Evolutionary conservation across 352 stramenopile genomes (phyloP), one percentile per base, ranked within the genome.

Genomic region (Thraustotheca clavata): DNA sequence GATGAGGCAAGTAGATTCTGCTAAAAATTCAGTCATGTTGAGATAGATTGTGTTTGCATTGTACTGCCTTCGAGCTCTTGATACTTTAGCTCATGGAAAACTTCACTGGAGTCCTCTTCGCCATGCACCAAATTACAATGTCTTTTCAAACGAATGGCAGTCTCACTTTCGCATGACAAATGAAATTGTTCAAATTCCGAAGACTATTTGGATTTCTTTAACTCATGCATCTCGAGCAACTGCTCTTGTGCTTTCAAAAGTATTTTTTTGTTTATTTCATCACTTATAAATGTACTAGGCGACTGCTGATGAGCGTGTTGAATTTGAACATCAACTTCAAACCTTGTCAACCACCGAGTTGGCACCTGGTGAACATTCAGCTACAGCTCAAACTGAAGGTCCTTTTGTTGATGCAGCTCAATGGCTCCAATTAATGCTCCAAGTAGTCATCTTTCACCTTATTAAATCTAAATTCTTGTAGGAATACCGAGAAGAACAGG

Each of bases 401-500:
- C 31, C 54, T 46, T 91, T 89, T 27, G 70, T 94, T 0, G 84
- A 94, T 20, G 84, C 83, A 0, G 77, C 88, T 33, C 63, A 90
- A 2, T 94, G 84, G 84, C 69, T 91, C 3, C 79, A 91, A 33
- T 70, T 91, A n/a, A 91, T 94, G 82, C 87, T 94, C 77, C 75
- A 89, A 26, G 60, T 68, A 16, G 22, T 8, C 2, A 16, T 47
- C 2, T 16, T 16, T 24, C 11, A 7, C 11, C 24, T 1, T 12
- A 29, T 52, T 24, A 52, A 18, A 27, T 48, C n/a, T 3, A 26
- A 74, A 20, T 55, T 79, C 1, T 27, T 73, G 27, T 69, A 84
- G 48, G 84, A 96, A 70, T 96, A 97, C 71, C 92, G 94, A 33
- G 87, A 95, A 52, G 90, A 97, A 62, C 89, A 97, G 67, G 86